Evolutionary conservation across 2,329 filamentous ascomycete species (phyloP), one percentile per base, ranked within the genome.

Genomic region (Claviceps pusilla): DNA sequence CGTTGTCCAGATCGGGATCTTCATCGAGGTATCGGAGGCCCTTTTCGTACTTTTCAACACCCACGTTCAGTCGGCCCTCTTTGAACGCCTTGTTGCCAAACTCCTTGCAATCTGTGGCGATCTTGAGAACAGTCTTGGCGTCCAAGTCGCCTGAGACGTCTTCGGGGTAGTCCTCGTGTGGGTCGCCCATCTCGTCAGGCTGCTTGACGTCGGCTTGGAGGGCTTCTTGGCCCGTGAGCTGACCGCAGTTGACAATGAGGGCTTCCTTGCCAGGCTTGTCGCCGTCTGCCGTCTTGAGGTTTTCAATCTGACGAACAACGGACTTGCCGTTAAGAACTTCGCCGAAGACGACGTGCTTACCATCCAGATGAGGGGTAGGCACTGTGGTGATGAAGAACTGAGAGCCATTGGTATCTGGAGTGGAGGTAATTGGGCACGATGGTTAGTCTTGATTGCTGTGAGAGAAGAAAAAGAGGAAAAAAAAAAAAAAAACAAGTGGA

Each of bases 371-470:
- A 50, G 89, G 90, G 14, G 93, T 97, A n/a, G 84, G 78, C 35
- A 95, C 88, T 16, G 93, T 97, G 50, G 93, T 98, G 63, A 97
- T 76, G 79, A 98, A 98, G 80, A 98, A 98, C 66, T 98, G 93
- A 51, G 87, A 94, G 65, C 93, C 93, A 68, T 98, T 98, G 69
- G 93, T 95, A 63, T 85, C 84, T 87, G 60, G 19, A 46, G 37
- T 41, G 4, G 14, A 5, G 12, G 28, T 16, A 50, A 12, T 29
- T 31, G 41, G 19, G 19, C 19, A 7, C 41, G 10, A 49, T 54
- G 57, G 54, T 57, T 51, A 57, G 48, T 33, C 29, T 41, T 6
- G n/a, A 10, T 28, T 35, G 19, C 35, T 12, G 7, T 29, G 7
- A 0, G n/a, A 24, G 2, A 24, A 28, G n/a, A 28, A 45, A 24